A percentile compares a stretch with the other conserved stretches of the same genome.
These are phyloP conservation scores for Aspergillus haitiensis DNA, from an alignment of 495 filamentous ascomycete species.

Conservation along the genomic window DNA sequence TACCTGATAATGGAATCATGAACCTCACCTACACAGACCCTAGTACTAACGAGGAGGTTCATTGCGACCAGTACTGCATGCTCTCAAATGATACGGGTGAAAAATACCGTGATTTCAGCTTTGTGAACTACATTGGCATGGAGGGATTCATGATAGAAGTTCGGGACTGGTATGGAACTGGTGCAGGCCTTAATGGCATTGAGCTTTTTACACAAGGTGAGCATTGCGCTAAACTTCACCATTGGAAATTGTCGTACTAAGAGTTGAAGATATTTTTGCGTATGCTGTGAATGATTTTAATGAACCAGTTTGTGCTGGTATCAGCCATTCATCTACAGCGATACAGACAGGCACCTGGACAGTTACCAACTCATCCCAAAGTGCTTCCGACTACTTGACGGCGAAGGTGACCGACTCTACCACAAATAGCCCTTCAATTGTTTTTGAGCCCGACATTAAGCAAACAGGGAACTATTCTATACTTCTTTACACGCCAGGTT, in stretches of 20 bases:
- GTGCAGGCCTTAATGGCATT: constrained; percentile 84
- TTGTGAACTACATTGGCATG: constrained; percentile 89
- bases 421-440: constrained; percentile 57
- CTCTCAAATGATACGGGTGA: constrained; percentile 65
- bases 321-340: constrained; percentile 62
- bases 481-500: constrained; percentile 88
- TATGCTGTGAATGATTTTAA: constrained; percentile 88
- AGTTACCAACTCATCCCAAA: constrained; percentile 57
- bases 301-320: constrained; percentile 75
- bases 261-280: constrained; percentile 64
- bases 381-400: constrained; percentile 73
- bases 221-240: constrained; percentile 13
- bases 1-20: constrained; percentile 90
- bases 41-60: constrained; percentile 58
- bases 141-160: constrained; percentile 83
- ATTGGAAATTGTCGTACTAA: constrained; percentile 19
- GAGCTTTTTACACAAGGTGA: constrained; percentile 79
- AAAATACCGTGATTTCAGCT: constrained; percentile 82
- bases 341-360: constrained; percentile 73
- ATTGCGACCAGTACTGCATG: constrained; percentile 77
- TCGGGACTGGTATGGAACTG: constrained; percentile 77
- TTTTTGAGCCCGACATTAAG: constrained; percentile 81
- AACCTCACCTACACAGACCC: constrained; percentile 90
- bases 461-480: constrained; percentile 89
- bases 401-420: constrained; percentile 59